Evolutionary conservation across 192 early-diverging fungal genomes (phyloP).

Genomic region (Backusella parvicylindrica): DNA sequence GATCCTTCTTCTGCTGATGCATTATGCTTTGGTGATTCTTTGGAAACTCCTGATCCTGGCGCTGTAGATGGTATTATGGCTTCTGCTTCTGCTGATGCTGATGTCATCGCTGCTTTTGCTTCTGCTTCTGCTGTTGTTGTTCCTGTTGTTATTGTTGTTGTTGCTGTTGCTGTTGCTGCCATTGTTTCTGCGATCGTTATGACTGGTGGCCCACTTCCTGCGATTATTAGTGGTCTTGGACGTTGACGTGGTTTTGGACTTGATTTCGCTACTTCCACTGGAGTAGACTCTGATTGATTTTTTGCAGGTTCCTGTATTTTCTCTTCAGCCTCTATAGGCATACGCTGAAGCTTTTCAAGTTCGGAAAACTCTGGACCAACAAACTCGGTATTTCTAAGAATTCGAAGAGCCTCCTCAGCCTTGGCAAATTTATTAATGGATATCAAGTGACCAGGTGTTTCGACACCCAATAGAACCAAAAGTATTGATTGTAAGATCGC

Average conservation of each 20-base stretch:
- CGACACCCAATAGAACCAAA: neutral
- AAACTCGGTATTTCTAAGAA: neutral
- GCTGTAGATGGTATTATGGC: neutral
- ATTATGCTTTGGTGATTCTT: neutral
- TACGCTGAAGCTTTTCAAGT: neutral
- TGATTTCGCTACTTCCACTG: neutral
- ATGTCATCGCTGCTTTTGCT: neutral
- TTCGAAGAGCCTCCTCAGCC: neutral
- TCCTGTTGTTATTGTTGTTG: neutral
- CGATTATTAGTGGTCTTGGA: neutral
- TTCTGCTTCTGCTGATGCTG: neutral
- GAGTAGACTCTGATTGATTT: neutral
- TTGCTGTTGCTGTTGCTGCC: neutral
- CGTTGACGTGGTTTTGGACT: neutral
- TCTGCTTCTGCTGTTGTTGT: neutral
- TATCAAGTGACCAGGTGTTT: neutral
- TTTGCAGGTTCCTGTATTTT: neutral
- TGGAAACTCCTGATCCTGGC: neutral
- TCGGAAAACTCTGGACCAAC: neutral
- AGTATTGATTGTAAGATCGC: neutral
- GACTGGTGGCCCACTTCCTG: neutral
- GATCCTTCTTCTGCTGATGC: neutral
- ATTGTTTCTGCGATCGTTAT: neutral
- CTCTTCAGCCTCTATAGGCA: neutral
- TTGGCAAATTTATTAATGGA: neutral